phyloP scores from a whole-genome alignment of 1,284 basidiomycete genomes.

The Phylloboletellus chloephorus region DNA sequence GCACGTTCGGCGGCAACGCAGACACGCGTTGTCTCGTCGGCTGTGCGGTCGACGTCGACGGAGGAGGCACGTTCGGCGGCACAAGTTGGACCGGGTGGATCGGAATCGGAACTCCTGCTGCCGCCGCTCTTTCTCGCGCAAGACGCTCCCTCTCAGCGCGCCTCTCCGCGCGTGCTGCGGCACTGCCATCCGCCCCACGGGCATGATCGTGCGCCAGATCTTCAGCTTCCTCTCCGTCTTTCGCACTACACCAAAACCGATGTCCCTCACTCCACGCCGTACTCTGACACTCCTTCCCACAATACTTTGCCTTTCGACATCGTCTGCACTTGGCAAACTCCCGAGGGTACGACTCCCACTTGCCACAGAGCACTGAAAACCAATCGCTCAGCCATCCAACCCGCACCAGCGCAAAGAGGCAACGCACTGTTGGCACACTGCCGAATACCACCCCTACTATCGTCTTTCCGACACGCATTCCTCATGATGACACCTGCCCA shows the following conservation, averaged over 20 bases:
- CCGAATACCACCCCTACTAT: conserved; percentile 84
- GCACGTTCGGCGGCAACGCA: conserved; percentile 27
- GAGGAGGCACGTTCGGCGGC: conserved; percentile 16
- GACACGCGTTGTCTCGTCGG: conserved; percentile 27
- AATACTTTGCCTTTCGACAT: conserved; percentile 98
- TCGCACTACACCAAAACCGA: conserved; percentile 81
- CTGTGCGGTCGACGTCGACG: conserved; percentile 11
- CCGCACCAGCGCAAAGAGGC: conserved; percentile 4
- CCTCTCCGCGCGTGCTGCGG: conserved; percentile 22
- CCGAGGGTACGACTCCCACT: conserved; percentile 89
- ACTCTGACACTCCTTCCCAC: conserved; percentile 96
- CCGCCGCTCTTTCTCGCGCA: conserved; percentile 29
- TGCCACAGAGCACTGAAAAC: conserved; percentile 80
- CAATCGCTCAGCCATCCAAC: conserved; percentile 2
- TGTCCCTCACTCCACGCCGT: conserved; percentile 97
- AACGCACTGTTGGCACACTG: conserved; percentile 92
- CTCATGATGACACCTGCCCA: conserved; percentile 99
- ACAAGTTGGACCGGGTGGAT: conserved; percentile 14
- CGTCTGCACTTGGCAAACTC: conserved; percentile 97
- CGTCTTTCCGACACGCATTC: conserved; percentile 97
- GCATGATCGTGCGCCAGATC: conserved; percentile 28
- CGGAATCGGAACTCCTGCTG: conserved; percentile 17
- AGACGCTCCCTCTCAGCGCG: conserved; percentile 32
- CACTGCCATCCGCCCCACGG: conserved; percentile 10
- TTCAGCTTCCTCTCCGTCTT: conserved; percentile 62